Conservation (phyloP, 768 basidiomycete genomes). For the Lentinula raphanica region DNA sequence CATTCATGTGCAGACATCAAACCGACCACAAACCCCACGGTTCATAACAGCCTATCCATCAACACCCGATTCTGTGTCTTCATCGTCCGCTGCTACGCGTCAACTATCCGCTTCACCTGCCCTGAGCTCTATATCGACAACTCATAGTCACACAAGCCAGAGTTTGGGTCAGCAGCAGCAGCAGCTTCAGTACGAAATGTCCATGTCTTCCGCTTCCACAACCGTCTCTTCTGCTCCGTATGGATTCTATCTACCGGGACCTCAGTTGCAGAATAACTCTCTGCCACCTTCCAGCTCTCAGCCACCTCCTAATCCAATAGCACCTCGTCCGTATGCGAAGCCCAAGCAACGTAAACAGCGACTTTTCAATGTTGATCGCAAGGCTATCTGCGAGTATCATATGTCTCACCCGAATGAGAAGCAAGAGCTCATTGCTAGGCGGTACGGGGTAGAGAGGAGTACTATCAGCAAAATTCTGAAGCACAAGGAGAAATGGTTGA, state of each 20-base stretch:
- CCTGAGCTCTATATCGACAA: background rate
- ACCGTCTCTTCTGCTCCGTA: background rate
- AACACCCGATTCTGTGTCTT: slow-evolving; percentile 19
- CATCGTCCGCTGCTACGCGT: background rate
- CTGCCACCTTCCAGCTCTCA: background rate
- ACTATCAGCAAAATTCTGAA: slow-evolving; percentile 67
- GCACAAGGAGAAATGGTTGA: slow-evolving; percentile 58
- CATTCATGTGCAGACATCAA: background rate
- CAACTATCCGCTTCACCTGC: slow-evolving; percentile 3
- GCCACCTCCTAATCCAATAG: background rate
- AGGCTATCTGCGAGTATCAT: slow-evolving; percentile 50
- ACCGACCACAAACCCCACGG: slow-evolving; percentile 1
- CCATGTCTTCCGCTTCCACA: background rate
- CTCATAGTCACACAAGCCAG: background rate
- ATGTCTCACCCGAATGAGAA: slow-evolving; percentile 43
- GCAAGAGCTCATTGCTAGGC: slow-evolving; percentile 53
- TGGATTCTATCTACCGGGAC: background rate
- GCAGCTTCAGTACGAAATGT: background rate
- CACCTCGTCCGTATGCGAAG: background rate
- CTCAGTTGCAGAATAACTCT: background rate
- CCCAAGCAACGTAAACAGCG: slow-evolving; percentile 32
- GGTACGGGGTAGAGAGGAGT: slow-evolving; percentile 46
- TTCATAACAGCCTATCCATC: background rate
- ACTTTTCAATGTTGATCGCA: slow-evolving; percentile 50
- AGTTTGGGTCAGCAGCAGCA: background rate